These are phyloP conservation scores for Backusella circina DNA, from an alignment of 192 early-diverging fungal species.

Conservation along the genomic window DNA sequence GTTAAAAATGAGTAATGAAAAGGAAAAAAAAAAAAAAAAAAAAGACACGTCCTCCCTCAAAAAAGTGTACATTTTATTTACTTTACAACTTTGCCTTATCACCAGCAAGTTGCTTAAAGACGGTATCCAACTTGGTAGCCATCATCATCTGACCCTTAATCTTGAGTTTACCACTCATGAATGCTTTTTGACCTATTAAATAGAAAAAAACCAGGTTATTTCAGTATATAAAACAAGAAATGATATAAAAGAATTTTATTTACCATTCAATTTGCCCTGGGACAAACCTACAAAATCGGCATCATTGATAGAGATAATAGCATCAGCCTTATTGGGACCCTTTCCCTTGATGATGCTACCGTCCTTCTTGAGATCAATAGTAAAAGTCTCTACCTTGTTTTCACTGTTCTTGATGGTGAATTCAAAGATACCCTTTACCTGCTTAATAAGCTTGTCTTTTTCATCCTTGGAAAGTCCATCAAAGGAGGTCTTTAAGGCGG, in stretches of 20 bases:
- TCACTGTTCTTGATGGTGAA: conserved; percentile 77
- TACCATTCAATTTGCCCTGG: conserved; percentile 81
- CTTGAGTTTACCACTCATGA: conserved; percentile 91
- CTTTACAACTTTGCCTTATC: conserved; percentile 66
- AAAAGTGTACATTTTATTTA: neutral
- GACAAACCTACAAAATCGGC: conserved; percentile 80
- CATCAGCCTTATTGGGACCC: conserved; percentile 66
- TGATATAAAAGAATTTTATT: conserved; percentile 20
- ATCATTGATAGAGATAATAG: conserved; percentile 69
- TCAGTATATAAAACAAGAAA: neutral
- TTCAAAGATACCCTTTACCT: conserved; percentile 85
- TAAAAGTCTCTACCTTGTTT: conserved; percentile 73
- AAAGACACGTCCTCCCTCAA: neutral
- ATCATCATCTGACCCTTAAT: conserved; percentile 72
- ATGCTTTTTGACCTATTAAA: conserved; percentile 81
- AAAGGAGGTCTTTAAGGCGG: conserved; percentile 56
- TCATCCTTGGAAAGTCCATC: conserved; percentile 57
- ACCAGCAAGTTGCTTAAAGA: conserved; percentile 57
- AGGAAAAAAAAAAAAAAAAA: neutral
- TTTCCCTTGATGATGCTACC: conserved; percentile 52
- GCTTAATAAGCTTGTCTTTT: conserved; percentile 59
- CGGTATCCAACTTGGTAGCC: conserved; percentile 66
- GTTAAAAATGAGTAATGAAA: too few relatives aligned
- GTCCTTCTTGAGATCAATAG: conserved; percentile 79
- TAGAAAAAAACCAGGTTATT: too few relatives aligned